Base-by-base conservation (phyloP, 1,284 basidiomycete genomes). In the Pholiota adiposa region DNA sequence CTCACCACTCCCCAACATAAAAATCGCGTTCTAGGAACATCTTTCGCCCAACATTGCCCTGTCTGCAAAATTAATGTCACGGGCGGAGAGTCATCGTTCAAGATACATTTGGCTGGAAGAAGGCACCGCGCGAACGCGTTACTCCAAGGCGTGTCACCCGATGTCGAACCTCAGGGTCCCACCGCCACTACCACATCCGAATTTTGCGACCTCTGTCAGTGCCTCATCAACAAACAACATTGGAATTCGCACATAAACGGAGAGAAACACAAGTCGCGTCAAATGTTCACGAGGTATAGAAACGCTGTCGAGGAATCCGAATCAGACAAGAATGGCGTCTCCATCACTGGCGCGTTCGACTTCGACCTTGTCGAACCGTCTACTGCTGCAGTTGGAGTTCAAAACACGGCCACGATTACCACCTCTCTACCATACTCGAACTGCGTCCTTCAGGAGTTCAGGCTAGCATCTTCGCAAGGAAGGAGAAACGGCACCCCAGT, bases 281-380 rank as follows among this genome's bases (percentile, higher is more conserved):
- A 77, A 62, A 59, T 59, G 2, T 82, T 73, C 63, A 58, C 74
- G 0, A 63, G 69, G 4, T 79, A 77, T 59, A 73, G 72, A 43
- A 67, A 71, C 14, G 77, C 72, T 0, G 56, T 81, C 9, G 77
- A 79, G 5, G 79, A 80, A 33, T 76, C 79, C 0, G 76, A 79
- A 57, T 76, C 75, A 55, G 79, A 82, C 58, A 80, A 82, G 46
- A 72, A 82, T 49, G 78, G 76, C 0, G 67, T 83, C 14, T 61
- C 65, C 0, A 63, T 83, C 4, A 66, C 70, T 44, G 77, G 75
- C 1, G 63, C 65, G 7, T 61, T 77, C 14, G 76, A 83, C 58
- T 79, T 83, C 54, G 79, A 72, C 9, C 71, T 80, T 38, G 64
- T 81, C 9, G 73, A 77, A 7, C 67, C 71, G 4, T 40, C 65